Evolutionary conservation across 208 protist genomes (phyloP), one percentile per base, ranked within the genome.

Genomic region (Trypanosoma mega): DNA sequence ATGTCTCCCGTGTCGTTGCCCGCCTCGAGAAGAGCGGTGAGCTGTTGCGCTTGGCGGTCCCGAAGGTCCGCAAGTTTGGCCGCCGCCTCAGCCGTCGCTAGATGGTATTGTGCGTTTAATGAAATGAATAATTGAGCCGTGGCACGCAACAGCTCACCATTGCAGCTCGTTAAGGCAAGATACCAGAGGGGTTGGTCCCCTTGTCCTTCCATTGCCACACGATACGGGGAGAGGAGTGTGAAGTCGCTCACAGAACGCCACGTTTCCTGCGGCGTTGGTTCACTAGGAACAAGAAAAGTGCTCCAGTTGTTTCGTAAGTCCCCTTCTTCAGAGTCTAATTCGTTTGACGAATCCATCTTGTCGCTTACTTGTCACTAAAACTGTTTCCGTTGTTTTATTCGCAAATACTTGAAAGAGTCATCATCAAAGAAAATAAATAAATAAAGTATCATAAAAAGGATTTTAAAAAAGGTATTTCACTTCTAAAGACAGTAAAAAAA

Each of bases 91-190:
- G 48, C 44, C 11, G 76, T 52, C 29, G 71, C 56, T 1, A 57
- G 61, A 14, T 70, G 47, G 47, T 68, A 93, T 45, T 79, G 75
- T 21, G 56, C 26, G 24, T 79, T 78, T 23, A 93, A 78, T 62
- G 87, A 77, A 26, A 89, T 45, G 37, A 83, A 69, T 9, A 88
- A 64, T 41, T 82, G 76, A 31, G 76, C 47, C 12, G 75, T 78
- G 3, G 76, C 68, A n/a, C 57, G 37, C 51, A 89, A 53, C 14
- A 89, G 64, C 20, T 77, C 73, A 12, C 34, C 44, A 65, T 87
- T 81, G 56, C 72, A 80, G 47, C 72, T 76, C 23, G 82, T 75
- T 23, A 92, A 68, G 23, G 81, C 87, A 61, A 92, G 69, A 41
- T 82, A 72, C 64, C 83, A 92, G 23, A 92, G 33, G 29, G 69